Evolutionary conservation across 2,329 filamentous ascomycete genomes (phyloP).

Genomic region (Alternaria sp.): DNA sequence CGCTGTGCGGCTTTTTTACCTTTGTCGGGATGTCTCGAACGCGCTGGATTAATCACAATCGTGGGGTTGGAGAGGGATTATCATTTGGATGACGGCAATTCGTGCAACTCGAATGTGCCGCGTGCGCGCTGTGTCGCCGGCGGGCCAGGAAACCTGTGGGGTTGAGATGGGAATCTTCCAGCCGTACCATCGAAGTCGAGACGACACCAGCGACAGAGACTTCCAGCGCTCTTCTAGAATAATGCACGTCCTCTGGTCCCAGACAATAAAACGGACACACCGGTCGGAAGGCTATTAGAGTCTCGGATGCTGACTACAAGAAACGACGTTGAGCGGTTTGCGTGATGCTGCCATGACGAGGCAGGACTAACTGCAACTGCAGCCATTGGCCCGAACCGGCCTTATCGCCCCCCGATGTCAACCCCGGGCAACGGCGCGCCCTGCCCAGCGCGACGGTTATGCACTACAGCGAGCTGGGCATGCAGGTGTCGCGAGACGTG

Average conservation of each 20-base stretch:
- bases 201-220: not conserved
- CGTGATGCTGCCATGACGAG: conserved; percentile 34
- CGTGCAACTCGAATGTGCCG: conserved; percentile 6
- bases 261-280: conserved; percentile 11
- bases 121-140: conserved; percentile 11
- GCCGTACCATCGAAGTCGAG: conserved; percentile 8
- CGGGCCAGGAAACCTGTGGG: conserved; percentile 26
- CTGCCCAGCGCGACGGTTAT: conserved; percentile 8
- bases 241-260: conserved; percentile 6
- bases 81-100: conserved; percentile 20
- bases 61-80: conserved; percentile 34
- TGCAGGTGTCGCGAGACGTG: conserved; percentile 25
- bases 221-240: conserved; percentile 9
- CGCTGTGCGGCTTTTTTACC: conserved; percentile 37
- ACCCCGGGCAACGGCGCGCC: conserved; percentile 11
- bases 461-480: not conserved
- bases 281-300: conserved; percentile 10
- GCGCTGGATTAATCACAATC: conserved; percentile 18
- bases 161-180: conserved; percentile 19
- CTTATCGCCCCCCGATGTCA: conserved; percentile 34
- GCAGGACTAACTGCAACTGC: conserved; percentile 21
- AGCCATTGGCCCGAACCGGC: conserved; percentile 31
- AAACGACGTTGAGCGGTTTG: conserved; percentile 24
- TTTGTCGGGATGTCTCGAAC: conserved; percentile 12
- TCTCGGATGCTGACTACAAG: conserved; percentile 34